A percentile compares a stretch with the other conserved stretches of the same genome.
Evolutionary conservation across 768 basidiomycete species (phyloP).

Genomic region (Tylopilus balloui): DNA sequence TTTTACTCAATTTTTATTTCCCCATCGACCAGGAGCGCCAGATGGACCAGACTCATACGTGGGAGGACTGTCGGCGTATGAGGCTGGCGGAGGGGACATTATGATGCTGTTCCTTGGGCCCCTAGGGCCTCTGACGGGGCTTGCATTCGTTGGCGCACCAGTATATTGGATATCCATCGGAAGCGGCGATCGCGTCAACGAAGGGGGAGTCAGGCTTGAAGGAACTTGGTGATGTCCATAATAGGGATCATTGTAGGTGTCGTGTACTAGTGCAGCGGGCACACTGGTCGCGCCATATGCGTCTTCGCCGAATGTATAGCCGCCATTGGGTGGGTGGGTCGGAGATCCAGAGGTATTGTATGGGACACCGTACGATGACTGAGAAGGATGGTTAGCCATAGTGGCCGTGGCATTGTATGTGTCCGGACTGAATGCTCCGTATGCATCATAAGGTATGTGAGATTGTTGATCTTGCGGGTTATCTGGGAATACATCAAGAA

Average conservation of each 20-base stretch:
- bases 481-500: slow-evolving; percentile 36
- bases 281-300: slow-evolving; percentile 49
- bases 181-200: slow-evolving; percentile 33
- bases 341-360: slow-evolving; percentile 14
- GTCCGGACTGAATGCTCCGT: slow-evolving; percentile 37
- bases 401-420: slow-evolving; percentile 36
- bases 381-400: slow-evolving; percentile 12
- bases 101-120: slow-evolving; percentile 28
- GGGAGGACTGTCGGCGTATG: slow-evolving; percentile 57
- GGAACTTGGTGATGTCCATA: slow-evolving; percentile 24
- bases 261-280: slow-evolving; percentile 38
- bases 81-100: slow-evolving; percentile 21
- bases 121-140: slow-evolving; percentile 43
- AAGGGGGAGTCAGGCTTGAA: slow-evolving; percentile 26
- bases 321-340: slow-evolving; percentile 38
- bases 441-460: slow-evolving; percentile 50
- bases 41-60: slow-evolving; percentile 56
- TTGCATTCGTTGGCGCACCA: slow-evolving; percentile 25
- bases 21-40: slow-evolving; percentile 51
- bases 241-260: slow-evolving; percentile 26
- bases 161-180: slow-evolving; percentile 38
- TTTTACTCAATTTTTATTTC: slow-evolving; percentile 32
- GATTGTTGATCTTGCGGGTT: slow-evolving; percentile 50
- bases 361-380: slow-evolving; percentile 15
- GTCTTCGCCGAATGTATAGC: slow-evolving; percentile 53